Evolutionary conservation across 148 eudicot species (phyloP), one percentile per base, ranked within the genome.

Genomic region (Talinum fruticosum): DNA sequence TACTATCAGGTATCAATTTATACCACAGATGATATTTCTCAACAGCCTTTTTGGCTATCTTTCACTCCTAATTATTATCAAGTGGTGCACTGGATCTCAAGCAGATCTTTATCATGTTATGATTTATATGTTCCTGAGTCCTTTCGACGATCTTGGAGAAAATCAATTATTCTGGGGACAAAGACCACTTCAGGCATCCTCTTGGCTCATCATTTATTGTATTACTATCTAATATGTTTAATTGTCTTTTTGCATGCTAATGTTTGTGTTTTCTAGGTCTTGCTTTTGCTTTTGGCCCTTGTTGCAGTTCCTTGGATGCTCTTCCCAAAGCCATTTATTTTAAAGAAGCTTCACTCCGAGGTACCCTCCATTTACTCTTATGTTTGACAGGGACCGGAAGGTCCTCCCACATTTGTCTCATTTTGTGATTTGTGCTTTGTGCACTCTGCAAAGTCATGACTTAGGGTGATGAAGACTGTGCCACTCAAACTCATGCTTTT

Each of bases 291-390:
- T 68, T 79, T 84, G 70, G 99, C 99, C 72, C n/a, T 96, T 70
- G 66, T 96, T 82, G 99, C 99, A 18, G 99, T 96, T 82, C 99
- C 99, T 79, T 96, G 99, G 99, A 96, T 96, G 99, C 98, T 96
- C 70, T 96, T 96, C 76, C 99, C 99, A 29, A 96, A 96, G 89
- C 99, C 99, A 67, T 96, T 96, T 79, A 91, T 96, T 84, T 82
- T 96, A 84, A 96, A 78, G 90, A 93, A 85, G 83, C 95, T 82
- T 80, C 91, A 96, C 77, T 76, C 89, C 16, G 97, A 96, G 99
- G 99, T 96, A 89, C 66, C 3, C 7, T 38, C 16, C 24, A 24
- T 81, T 29, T 28, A 8, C 28, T 36, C 45, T 54, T 72, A 65
- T 49, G 7, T n/a, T 6, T n/a, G 2, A 8, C 10, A n/a, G 23